Evolutionary conservation across 1,284 basidiomycete genomes (phyloP).

Genomic region (Malassezia japonica): DNA sequence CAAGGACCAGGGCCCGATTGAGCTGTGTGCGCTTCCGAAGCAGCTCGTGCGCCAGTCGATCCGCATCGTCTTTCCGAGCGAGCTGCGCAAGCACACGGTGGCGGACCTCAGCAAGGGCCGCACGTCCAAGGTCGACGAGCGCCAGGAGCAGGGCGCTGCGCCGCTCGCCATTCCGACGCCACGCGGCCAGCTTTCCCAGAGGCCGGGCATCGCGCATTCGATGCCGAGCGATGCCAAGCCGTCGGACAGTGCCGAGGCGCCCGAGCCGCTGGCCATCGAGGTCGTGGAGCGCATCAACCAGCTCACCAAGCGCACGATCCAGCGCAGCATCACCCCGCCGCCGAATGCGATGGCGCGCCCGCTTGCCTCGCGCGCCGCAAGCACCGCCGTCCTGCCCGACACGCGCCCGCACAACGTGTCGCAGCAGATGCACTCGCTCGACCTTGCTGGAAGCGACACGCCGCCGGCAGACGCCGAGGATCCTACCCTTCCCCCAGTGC

Average conservation of each 20-base stretch:
- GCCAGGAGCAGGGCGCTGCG: neutral
- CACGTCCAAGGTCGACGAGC: neutral
- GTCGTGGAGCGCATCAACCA: conserved; percentile 11
- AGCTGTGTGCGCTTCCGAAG: conserved; percentile 43
- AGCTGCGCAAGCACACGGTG: conserved; percentile 3
- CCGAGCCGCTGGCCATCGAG: conserved; percentile 10
- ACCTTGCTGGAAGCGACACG: neutral
- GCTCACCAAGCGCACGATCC: neutral
- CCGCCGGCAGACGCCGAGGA: neutral
- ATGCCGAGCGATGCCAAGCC: too few relatives aligned
- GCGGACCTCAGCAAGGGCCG: neutral
- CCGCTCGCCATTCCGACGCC: neutral
- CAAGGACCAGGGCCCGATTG: conserved; percentile 54
- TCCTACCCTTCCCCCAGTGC: neutral
- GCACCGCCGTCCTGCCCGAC: too few relatives aligned
- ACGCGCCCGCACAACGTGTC: conserved; percentile 3
- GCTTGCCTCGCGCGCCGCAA: too few relatives aligned
- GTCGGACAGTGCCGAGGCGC: too few relatives aligned
- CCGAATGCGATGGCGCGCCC: too few relatives aligned
- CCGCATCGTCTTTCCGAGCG: neutral
- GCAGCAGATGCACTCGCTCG: conserved; percentile 8
- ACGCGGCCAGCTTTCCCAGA: too few relatives aligned
- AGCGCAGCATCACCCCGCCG: too few relatives aligned
- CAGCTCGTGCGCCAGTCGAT: conserved; percentile 28
- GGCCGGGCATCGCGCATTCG: too few relatives aligned